Base-by-base conservation (phyloP, 1,139 yeast species). In the Candida sanyaensis region DNA sequence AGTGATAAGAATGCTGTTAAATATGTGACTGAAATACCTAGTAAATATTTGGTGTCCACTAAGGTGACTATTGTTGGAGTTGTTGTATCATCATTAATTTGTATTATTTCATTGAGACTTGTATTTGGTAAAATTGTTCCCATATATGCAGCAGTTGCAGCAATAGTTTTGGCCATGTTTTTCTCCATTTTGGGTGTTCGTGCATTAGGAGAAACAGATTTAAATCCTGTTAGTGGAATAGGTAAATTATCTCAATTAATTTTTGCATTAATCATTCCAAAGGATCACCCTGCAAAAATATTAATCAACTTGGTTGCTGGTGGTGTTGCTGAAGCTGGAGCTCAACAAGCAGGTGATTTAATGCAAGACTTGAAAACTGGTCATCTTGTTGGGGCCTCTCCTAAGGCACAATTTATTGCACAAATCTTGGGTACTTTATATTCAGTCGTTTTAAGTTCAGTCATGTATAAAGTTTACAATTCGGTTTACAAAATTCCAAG, bases 361-460 rank as follows among this genome's bases (percentile, higher is more conserved):
- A 89, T 92, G 96, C 98, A 93, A 72, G 99, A 93, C 66, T 75
- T 92, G 57, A 93, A 93, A 64, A 92, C 99, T 0, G 98, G 99
- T 0, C 96, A 89, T 66, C 66, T 93, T 44, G 63, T 93, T 4
- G 96, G 96, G 9, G 98, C 98, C 0, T 87, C 96, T 0, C 97
- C 97, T 23, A 78, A 78, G 50, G 96, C 96, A 2, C 99, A 93
- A 66, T 92, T 93, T 59, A 62, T 84, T 29, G 98, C 97, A 0
- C 98, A 93, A 66, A 59, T 90, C 21, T 80, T 91, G 42, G 99
- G 99, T 0, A 88, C 97, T 0, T 57, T 82, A 0, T 93, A 90
- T 82, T 88, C 97, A 0, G 83, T 90, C 7, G 59, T 90, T 6
- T 69, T 92, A 45, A 88, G 96, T 46, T 80, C 96, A 6, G 61